Base-by-base conservation (phyloP, 495 filamentous ascomycete genomes). In the Friedmanniomyces simplex region DNA sequence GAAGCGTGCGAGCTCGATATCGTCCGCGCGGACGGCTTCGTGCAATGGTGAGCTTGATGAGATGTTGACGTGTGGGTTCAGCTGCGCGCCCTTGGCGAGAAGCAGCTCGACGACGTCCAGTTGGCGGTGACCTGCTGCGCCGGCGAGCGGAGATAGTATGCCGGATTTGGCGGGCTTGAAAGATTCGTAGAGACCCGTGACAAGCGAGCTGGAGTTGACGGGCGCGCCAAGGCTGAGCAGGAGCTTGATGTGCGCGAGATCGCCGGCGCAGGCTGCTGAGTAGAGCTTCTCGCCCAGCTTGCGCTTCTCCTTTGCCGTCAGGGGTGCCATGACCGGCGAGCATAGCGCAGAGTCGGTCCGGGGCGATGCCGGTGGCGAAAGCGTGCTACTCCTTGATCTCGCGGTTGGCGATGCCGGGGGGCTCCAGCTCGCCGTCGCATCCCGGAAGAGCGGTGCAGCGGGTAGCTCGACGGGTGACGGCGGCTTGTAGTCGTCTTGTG, bases 101-200 rank as follows among this genome's bases (percentile, higher is more conserved):
- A 65, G 63, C 26, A 62, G 47, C 32, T 55, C 39, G 14, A 65
- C 59, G 7, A 46, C 37, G 22, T 51, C 50, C 16, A 60, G 26
- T 24, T 65, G 63, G 59, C 55, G 28, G 20, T 62, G 46, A 13
- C 55, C 34, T 24, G 63, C 60, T 50, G 62, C 62, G 20, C 54
- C 59, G 25, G 59, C 59, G 16, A 65, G 41, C 1, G 62, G 42
- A 4, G 62, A 56, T 1, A 63, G 57, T 3, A 16, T 14, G 32
- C 61, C 61, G 11, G 61, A 47, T 42, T 63, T 63, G 24, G 61
- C 30, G 24, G 61, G 61, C 53, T 60, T 63, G 61, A 63, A 63
- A 34, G 52, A 26, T 18, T 63, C 57, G 61, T 60, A 63, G 37
- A 63, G 52, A 18, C 20, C 46, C n/a, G 8, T n/a, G 25, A 63